Base-by-base conservation (phyloP, 2,329 filamentous ascomycete genomes). In the Colletotrichum phormii region DNA sequence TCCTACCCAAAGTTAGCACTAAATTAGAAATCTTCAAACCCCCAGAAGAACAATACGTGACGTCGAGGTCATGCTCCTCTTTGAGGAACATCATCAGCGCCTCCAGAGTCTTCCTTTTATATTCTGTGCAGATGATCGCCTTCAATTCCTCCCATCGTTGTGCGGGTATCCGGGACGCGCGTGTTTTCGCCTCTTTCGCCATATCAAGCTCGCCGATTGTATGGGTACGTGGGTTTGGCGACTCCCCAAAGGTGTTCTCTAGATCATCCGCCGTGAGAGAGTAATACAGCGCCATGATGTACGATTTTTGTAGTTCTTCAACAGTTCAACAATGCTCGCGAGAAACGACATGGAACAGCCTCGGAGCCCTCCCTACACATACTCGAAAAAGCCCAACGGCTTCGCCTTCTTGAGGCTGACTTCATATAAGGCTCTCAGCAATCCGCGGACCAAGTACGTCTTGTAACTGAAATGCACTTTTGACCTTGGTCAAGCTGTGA, bases 1-100 rank as follows among this genome's bases (percentile, higher is more conserved):
- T 79, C 24, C 79, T 81, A 33, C 11, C 51, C 11, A 42, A n/a
- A 55, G 31, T 13, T n/a, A 46, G 35, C 26, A 33, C 7, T 7
- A 4, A 24, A 35, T 13, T 12, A 55, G 3, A 22, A n/a, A n/a
- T 24, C 2, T 9, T 58, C 15, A 1, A 49, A n/a, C n/a, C n/a
- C n/a, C n/a, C n/a, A n/a, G 24, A 22, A 22, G 18, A 11, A 12
- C 51, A 42, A 11, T 22, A 63, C 26, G 29, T 53, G 7, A 53
- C 42, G 4, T 11, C 12, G 12, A 63, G 11, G 6, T 22, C 18
- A 18, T 64, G 1, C 11, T 51, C 31, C 3, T 65, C 54, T 1
- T 13, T 3, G 0, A 70, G 35, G 7, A 15, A 26, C 0, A 35
- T 22, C 13, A 42, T 65, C 6, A 65, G 55, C 2, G 57, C 26